A percentile compares a stretch with the other conserved stretches of the same genome.
Conservation (phyloP, 2,329 filamentous ascomycete species). For the Cladophialophora carrionii region DNA sequence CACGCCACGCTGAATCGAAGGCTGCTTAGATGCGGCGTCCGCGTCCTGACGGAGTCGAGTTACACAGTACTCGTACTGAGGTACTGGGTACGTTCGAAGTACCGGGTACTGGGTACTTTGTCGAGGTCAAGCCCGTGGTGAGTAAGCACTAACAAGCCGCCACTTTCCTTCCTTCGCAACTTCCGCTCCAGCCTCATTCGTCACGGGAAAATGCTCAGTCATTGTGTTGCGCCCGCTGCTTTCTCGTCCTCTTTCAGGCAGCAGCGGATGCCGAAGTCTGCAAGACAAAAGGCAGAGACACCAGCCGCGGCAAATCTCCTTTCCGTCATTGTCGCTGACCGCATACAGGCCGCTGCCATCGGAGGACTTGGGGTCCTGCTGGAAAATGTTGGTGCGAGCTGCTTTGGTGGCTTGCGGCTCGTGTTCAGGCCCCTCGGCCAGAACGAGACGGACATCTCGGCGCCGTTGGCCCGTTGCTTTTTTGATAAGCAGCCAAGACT, state of each 20-base stretch:
- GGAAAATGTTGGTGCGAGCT: not conserved
- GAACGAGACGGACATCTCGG: conserved; percentile 20
- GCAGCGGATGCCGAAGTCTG: not conserved
- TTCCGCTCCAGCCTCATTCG: not conserved
- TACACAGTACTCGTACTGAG: no score
- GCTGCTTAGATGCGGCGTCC: not conserved
- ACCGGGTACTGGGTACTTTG: no score
- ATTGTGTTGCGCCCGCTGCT: not conserved
- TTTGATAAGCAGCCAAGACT: conserved; percentile 17
- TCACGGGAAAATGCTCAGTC: not conserved
- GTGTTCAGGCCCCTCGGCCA: not conserved
- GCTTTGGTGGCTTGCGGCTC: conserved; percentile 9
- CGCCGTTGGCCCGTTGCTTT: conserved; percentile 2
- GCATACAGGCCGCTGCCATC: not conserved
- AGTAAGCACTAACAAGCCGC: conserved; percentile 4
- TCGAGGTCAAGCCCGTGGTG: no score
- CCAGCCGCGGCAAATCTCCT: not conserved
- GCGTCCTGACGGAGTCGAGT: no score
- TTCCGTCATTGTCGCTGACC: not conserved
- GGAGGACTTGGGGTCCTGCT: not conserved
- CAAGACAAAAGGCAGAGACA: not conserved
- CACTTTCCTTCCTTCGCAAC: not conserved
- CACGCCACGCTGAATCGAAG: conserved; percentile 9
- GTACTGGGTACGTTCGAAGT: no score
- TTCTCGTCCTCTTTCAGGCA: not conserved